Conservation (phyloP, 75 land plant species). For the Pinus taeda region DNA sequence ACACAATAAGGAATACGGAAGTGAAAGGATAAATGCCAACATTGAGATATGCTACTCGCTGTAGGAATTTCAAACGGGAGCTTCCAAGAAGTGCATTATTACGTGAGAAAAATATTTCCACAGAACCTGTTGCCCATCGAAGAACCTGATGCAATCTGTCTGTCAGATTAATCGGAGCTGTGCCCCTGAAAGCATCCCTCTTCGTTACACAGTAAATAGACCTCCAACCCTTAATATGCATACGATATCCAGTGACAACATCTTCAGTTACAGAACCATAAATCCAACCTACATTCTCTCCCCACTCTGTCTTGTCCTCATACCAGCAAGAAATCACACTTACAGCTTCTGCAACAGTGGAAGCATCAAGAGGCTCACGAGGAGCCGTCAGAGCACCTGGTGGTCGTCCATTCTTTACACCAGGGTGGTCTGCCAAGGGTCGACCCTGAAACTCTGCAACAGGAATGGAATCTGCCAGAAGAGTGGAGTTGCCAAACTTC, state of each 20-base stretch:
- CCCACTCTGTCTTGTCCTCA: conserved; percentile 87
- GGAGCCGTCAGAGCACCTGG: conserved; percentile 29
- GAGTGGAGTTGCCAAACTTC: conserved; percentile 64
- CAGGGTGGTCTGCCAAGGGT: conserved; percentile 38
- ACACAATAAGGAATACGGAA: conserved; percentile 73
- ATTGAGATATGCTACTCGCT: conserved; percentile 80
- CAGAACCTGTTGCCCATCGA: conserved; percentile 96
- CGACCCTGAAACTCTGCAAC: conserved; percentile 86
- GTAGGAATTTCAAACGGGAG: conserved; percentile 78
- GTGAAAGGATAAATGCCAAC: conserved; percentile 71
- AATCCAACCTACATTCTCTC: conserved; percentile 68
- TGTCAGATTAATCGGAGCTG: conserved; percentile 81
- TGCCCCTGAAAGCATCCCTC: conserved; percentile 65
- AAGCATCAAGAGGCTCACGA: conserved; percentile 28
- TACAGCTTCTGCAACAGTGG: conserved; percentile 46
- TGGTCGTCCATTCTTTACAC: conserved; percentile 36
- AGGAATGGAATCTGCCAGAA: conserved; percentile 70
- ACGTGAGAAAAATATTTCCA: conserved; percentile 92
- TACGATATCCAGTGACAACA: conserved; percentile 74
- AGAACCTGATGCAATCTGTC: conserved; percentile 93
- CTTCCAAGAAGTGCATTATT: conserved; percentile 84
- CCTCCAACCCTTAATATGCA: conserved; percentile 78
- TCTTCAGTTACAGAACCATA: conserved; percentile 72
- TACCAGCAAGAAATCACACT: conserved; percentile 74
- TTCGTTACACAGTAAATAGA: conserved; percentile 72